phyloP scores from a whole-genome alignment of 2,329 filamentous ascomycete species.

The Aureobasidium namibiae region DNA sequence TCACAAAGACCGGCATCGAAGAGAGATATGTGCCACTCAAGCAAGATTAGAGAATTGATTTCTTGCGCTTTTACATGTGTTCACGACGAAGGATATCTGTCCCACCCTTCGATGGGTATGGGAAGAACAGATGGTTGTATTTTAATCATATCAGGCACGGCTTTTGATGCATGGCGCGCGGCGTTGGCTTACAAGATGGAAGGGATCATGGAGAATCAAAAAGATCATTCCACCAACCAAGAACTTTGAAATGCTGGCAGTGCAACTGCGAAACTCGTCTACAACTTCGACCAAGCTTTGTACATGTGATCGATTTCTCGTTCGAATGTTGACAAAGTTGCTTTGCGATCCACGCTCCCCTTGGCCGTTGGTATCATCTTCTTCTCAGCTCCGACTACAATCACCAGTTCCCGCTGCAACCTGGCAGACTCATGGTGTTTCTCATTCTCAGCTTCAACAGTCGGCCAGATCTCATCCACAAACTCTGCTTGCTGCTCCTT shows the following conservation, averaged over 20 bases:
- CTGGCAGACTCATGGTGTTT: constrained; percentile 1
- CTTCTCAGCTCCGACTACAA: constrained; percentile 1
- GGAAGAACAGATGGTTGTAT: background rate
- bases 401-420: background rate
- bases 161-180: constrained; percentile 15
- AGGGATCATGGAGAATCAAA: background rate
- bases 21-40: constrained; percentile 80
- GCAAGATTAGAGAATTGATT: constrained; percentile 54
- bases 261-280: too few relatives aligned
- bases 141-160: constrained; percentile 7
- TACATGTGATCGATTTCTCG: constrained; percentile 3
- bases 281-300: background rate
- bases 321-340: background rate
- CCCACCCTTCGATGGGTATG: background rate
- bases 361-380: background rate
- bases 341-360: constrained; percentile 2
- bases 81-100: constrained; percentile 6
- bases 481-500: background rate
- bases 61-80: constrained; percentile 7
- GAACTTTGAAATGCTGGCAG: too few relatives aligned
- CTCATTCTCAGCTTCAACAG: constrained; percentile 4
- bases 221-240: background rate
- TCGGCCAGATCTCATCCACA: constrained; percentile 1
- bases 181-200: constrained; percentile 13
- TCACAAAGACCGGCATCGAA: constrained; percentile 80